Evolutionary conservation across 805 yeast species (phyloP), one percentile per base, ranked within the genome.

Genomic region (Myxozyma neglecta): DNA sequence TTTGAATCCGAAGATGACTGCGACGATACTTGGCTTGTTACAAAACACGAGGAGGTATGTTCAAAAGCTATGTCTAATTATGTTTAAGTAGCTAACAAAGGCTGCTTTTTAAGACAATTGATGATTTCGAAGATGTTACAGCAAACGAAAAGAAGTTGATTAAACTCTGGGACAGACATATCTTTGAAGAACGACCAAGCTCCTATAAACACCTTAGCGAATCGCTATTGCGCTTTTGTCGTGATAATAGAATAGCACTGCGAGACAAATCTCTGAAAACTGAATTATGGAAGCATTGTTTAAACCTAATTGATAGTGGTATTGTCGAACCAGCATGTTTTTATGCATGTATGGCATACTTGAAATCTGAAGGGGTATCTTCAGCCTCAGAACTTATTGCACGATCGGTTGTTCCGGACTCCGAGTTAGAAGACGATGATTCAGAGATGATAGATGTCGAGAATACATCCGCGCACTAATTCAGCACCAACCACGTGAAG

Each of bases 241-340:
- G 66, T 11, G 47, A 39, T 32, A 47, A 60, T 50, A 39, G 59
- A 34, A 47, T 24, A 29, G 9, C 24, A 46, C 54, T 63, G 11
- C 48, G 59, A 18, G 55, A 53, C 10, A 37, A 44, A 46, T n/a
- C n/a, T 20, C 40, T 56, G 46, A 35, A 29, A 20, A 53, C 40
- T 18, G 66, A 63, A 52, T 40, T 63, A 13, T 63, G 66, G 66
- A 63, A 63, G 46, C 66, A 63, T 40, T 46, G 66, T 29, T 34
- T 63, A 45, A 63, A 63, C 48, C 20, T 63, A 43, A 46, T 63
- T 16, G 61, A 60, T 32, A 43, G 56, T 24, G 66, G 66, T 11
- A 46, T 63, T 14, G 51, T 63, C 11, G 65, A 63, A 48, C 66
- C 66, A 32, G 62, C 60, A 29, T 56, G 60, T 29, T 56, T 63